Evolutionary conservation across 1,284 basidiomycete genomes (phyloP).

Genomic region (Malassezia sp.): DNA sequence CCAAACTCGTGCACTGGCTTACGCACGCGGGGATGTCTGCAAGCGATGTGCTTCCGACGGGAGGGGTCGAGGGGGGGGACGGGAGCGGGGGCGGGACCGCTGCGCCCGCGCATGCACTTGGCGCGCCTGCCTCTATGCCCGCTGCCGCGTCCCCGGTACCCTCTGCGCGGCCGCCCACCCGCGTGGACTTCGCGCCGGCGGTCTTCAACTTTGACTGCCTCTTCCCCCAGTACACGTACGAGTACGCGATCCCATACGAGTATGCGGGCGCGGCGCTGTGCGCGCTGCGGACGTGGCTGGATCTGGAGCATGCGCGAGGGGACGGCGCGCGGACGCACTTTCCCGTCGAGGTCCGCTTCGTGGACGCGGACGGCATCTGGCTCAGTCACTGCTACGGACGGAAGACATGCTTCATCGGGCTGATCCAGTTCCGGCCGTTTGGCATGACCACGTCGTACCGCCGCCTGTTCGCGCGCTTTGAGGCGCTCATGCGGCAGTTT

Average conservation of each 20-base stretch:
- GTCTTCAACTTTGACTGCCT: conserved; percentile 47
- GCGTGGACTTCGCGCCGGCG: conserved; percentile 30
- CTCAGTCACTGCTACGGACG: conserved; percentile 73
- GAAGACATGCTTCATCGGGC: conserved; percentile 83
- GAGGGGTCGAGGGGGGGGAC: not conserved
- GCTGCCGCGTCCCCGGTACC: no score
- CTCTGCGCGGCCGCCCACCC: conserved; percentile 19
- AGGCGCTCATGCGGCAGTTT: conserved; percentile 61
- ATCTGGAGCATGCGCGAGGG: conserved; percentile 55
- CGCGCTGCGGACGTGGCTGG: conserved; percentile 66
- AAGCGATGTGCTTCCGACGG: not conserved
- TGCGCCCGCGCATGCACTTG: not conserved
- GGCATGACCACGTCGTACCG: conserved; percentile 76
- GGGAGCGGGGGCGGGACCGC: no score
- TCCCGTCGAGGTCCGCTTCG: conserved; percentile 84
- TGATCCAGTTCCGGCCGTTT: conserved; percentile 89
- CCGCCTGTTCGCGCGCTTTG: conserved; percentile 67
- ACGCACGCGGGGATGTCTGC: no score
- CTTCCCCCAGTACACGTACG: conserved; percentile 49
- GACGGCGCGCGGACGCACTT: conserved; percentile 76
- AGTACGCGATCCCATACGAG: conserved; percentile 77
- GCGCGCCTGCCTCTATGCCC: conserved; percentile 1
- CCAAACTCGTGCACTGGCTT: conserved; percentile 13
- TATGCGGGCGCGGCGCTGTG: conserved; percentile 55
- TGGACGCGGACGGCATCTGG: conserved; percentile 81